A percentile compares a stretch with the other conserved stretches of the same genome.
These are phyloP conservation scores for Linum trigynum DNA, from an alignment of 345 rosid species.

Conservation along the genomic window DNA sequence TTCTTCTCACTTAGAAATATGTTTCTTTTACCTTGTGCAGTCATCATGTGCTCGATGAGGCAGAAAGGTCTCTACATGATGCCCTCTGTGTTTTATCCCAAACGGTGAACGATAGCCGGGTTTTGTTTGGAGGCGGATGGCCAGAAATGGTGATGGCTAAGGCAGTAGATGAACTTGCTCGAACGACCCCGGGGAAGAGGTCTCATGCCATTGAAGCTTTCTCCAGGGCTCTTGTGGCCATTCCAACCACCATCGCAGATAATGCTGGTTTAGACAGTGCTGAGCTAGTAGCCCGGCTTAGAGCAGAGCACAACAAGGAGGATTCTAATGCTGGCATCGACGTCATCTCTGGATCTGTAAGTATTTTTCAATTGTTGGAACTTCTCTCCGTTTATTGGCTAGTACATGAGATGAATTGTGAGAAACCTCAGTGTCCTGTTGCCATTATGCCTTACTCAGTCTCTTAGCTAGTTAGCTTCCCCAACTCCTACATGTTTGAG, in stretches of 20 bases:
- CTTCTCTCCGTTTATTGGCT: no score
- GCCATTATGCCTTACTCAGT: background rate
- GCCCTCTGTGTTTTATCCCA: slow-evolving; percentile 94
- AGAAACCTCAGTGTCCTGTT: background rate
- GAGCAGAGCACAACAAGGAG: slow-evolving; percentile 89
- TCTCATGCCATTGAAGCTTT: slow-evolving; percentile 96
- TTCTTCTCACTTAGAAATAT: background rate
- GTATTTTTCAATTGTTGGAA: slow-evolving; percentile 11
- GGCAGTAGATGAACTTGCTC: slow-evolving; percentile 92
- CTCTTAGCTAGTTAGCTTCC: no score
- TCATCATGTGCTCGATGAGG: slow-evolving; percentile 94
- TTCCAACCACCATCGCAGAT: slow-evolving; percentile 87
- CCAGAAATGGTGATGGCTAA: slow-evolving; percentile 99
- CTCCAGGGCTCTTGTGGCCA: slow-evolving; percentile 70
- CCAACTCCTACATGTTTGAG: no score
- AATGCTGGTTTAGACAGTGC: slow-evolving; percentile 99
- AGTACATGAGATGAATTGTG: background rate
- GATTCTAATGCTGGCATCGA: slow-evolving; percentile 78
- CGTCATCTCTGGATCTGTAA: slow-evolving; percentile 89
- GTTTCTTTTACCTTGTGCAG: slow-evolving; percentile 30
- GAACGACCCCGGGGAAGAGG: slow-evolving; percentile 89
- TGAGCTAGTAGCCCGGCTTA: slow-evolving; percentile 84
- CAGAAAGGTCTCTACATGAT: slow-evolving; percentile 94
- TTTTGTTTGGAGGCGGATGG: slow-evolving; percentile 97
- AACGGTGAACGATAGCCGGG: slow-evolving; percentile 86